phyloP scores from a whole-genome alignment of 2,329 filamentous ascomycete species.

The Stemphylium lycopersici region DNA sequence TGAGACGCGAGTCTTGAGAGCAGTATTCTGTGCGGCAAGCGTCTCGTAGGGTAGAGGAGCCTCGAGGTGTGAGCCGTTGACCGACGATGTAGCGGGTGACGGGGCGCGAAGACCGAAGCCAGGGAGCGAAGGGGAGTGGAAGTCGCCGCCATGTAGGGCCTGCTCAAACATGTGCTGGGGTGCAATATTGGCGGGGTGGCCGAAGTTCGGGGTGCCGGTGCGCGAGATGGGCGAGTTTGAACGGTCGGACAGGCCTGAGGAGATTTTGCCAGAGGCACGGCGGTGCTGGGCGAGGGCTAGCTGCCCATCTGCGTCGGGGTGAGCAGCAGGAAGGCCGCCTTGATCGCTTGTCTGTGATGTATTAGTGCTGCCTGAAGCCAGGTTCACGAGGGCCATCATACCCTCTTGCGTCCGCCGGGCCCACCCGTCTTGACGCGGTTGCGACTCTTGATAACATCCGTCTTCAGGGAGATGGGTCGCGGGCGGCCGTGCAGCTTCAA shows the following conservation, averaged over 20 bases:
- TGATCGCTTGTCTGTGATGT: slow-evolving; percentile 36
- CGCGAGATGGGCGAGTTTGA: slow-evolving; percentile 80
- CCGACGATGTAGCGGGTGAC: slow-evolving; percentile 65
- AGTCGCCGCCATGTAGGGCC: slow-evolving; percentile 69
- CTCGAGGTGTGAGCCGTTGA: slow-evolving; percentile 69
- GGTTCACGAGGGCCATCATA: slow-evolving; percentile 48
- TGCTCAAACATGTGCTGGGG: slow-evolving; percentile 81
- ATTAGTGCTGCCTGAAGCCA: slow-evolving; percentile 9
- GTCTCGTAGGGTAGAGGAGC: slow-evolving; percentile 79
- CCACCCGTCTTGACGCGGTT: slow-evolving; percentile 93
- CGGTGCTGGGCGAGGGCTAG: slow-evolving; percentile 64
- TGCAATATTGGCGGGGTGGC: slow-evolving; percentile 67
- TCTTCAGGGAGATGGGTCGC: slow-evolving; percentile 95
- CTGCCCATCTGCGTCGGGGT: slow-evolving; percentile 63
- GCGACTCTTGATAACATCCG: slow-evolving; percentile 98
- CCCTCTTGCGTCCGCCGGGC: slow-evolving; percentile 83
- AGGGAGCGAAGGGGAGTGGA: slow-evolving; percentile 62
- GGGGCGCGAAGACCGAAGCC: slow-evolving; percentile 50
- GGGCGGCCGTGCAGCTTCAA: slow-evolving; percentile 94
- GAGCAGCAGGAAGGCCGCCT: slow-evolving; percentile 63
- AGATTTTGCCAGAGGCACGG: slow-evolving; percentile 72
- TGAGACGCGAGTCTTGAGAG: slow-evolving; percentile 91
- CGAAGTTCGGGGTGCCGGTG: slow-evolving; percentile 77
- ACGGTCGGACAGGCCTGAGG: slow-evolving; percentile 74
- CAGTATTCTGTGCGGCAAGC: slow-evolving; percentile 78